Conservation (phyloP, 139 green algal species). For the Chlorella vulgaris region DNA sequence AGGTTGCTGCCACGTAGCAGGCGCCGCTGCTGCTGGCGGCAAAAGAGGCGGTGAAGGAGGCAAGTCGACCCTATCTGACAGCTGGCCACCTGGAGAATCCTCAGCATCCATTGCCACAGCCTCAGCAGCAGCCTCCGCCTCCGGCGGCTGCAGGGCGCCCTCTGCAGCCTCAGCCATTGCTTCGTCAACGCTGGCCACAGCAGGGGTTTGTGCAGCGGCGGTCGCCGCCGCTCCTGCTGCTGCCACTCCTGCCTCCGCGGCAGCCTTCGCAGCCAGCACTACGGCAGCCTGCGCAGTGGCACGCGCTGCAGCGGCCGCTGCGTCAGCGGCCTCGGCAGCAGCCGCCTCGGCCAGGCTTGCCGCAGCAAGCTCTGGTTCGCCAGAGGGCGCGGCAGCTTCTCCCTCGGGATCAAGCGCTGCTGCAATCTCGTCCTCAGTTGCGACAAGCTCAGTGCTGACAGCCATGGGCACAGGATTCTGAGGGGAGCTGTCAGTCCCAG, state of each 20-base stretch:
- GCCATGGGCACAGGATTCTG: too few relatives aligned
- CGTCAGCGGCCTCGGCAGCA: conserved; percentile 5
- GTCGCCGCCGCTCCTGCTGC: not conserved
- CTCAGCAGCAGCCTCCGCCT: not conserved
- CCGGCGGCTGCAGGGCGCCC: not conserved
- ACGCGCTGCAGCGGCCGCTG: not conserved
- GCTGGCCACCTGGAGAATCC: too few relatives aligned
- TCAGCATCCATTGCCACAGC: too few relatives aligned
- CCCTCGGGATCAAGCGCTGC: not conserved
- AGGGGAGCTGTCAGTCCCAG: too few relatives aligned
- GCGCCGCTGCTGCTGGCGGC: not conserved
- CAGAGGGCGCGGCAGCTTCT: conserved; percentile 5
- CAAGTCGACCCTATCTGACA: too few relatives aligned
- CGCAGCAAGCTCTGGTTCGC: not conserved
- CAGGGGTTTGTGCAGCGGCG: not conserved
- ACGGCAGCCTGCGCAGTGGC: conserved; percentile 13
- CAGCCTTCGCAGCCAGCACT: not conserved
- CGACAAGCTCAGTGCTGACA: too few relatives aligned
- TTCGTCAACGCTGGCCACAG: not conserved
- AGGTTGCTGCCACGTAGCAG: too few relatives aligned
- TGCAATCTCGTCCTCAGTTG: not conserved
- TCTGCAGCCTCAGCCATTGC: not conserved
- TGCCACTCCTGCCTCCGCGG: not conserved
- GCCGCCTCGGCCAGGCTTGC: not conserved
- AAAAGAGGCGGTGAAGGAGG: too few relatives aligned